phyloP scores from a whole-genome alignment of 805 yeast genomes.

The Nakazawaea anatomiae region DNA sequence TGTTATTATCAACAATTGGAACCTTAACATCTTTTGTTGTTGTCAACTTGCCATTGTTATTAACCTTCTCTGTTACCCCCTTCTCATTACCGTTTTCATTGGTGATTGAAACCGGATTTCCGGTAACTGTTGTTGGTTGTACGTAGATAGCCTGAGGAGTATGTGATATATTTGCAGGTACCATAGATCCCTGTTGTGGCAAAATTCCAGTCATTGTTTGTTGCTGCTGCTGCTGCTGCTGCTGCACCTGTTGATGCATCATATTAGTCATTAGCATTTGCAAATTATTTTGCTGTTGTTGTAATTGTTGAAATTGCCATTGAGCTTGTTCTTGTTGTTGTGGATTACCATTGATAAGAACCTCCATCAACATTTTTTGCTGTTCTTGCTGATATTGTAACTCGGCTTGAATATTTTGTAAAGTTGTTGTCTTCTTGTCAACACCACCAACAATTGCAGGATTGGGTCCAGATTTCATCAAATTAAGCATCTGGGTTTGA shows the following conservation, averaged over 20 bases:
- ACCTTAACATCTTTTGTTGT: too few relatives aligned
- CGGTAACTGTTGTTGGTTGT: too few relatives aligned
- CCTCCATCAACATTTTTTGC: constrained; percentile 1
- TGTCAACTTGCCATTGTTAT: background rate
- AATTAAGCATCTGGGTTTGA: background rate
- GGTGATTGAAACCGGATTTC: too few relatives aligned
- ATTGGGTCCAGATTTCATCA: background rate
- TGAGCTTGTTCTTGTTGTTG: constrained; percentile 8
- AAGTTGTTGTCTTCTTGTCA: background rate
- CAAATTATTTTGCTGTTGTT: constrained; percentile 5
- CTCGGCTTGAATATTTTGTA: constrained; percentile 1
- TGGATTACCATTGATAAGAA: constrained; percentile 3
- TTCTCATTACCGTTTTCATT: background rate
- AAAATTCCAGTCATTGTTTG: background rate
- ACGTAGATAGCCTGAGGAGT: background rate
- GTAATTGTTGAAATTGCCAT: constrained; percentile 8
- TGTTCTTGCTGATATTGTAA: constrained; percentile 7
- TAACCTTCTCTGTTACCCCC: background rate
- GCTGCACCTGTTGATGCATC: constrained; percentile 3
- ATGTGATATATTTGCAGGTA: background rate
- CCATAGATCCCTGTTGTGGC: background rate
- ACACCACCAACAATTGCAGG: background rate
- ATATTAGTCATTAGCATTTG: constrained; percentile 4
- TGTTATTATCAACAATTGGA: too few relatives aligned
- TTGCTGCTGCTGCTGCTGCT: constrained; percentile 4